Base-by-base conservation (phyloP, 2,329 filamentous ascomycete species). In the Xylaria sp. region DNA sequence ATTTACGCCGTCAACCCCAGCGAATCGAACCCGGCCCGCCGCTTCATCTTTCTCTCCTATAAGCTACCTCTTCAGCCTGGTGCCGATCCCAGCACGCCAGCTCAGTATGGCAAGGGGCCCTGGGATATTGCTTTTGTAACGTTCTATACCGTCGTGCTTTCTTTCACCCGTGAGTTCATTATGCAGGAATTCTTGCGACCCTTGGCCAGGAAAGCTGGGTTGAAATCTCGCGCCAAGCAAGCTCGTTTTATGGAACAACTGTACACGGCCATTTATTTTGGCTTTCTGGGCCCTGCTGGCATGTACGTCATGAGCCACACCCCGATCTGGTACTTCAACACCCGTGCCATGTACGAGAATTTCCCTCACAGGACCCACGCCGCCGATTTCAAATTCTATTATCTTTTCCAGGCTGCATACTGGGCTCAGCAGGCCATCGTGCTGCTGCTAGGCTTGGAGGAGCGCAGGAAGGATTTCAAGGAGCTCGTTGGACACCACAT, bases 321-420 rank as follows among this genome's bases (percentile, higher is more conserved):
- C n/a, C 91, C 94, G 8, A 90, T 98, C 50, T 98, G 94, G 95
- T 98, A 97, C 81, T 98, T 97, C 86, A 94, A 97, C 83, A 96
- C 93, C 1, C 85, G 84, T 32, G 93, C 90, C 80, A 97, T 98
- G 93, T 98, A 97, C 81, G 93, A 95, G 80, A 85, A 84, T 21
- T 97, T 93, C 80, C 94, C 94, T 5, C 94, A 98, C 81, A 87
- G 88, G 75, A 91, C 91, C 32, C 93, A 97, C 78, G 91, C 92
- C 71, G 92, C 85, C 66, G 76, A 87, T 47, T 94, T 98, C 88
- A 98, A 98, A 85, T 93, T 95, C 69, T 98, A 98, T 83, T 98
- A 98, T 80, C 86, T 98, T 71, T 92, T 98, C 76, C 91, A 98
- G 82, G 95, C 93, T 51, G 92, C 92, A 73, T 98, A 97, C 86